phyloP scores from a whole-genome alignment of 495 filamentous ascomycete species.

The Corynascus novoguineensis region DNA sequence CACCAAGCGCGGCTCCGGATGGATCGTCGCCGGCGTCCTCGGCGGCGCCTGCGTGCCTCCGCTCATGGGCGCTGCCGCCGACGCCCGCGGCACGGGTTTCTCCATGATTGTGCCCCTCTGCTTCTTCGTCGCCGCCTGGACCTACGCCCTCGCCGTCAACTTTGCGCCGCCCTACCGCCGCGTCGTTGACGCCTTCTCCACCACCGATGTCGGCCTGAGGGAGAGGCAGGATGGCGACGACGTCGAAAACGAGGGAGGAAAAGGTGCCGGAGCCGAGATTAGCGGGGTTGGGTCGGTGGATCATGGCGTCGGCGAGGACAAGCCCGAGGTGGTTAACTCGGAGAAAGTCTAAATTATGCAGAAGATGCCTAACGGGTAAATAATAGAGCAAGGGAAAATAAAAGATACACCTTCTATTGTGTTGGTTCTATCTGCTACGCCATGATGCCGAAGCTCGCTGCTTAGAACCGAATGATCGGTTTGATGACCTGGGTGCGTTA shows the following conservation, averaged over 20 bases:
- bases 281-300: no score
- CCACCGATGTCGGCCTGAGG: background rate
- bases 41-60: conserved; percentile 63
- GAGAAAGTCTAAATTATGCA: background rate
- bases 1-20: conserved; percentile 63
- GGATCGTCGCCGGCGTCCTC: conserved; percentile 57
- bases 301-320: background rate
- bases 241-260: no score
- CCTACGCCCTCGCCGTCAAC: conserved; percentile 42
- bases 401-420: no score
- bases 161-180: conserved; percentile 55
- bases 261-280: no score
- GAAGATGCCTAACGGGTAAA: background rate
- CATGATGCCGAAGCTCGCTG: background rate
- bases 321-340: background rate
- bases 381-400: no score
- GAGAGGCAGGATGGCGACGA: background rate
- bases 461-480: conserved; percentile 6
- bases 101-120: conserved; percentile 41
- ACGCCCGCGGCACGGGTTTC: conserved; percentile 33
- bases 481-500: conserved; percentile 11
- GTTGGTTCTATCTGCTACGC: no score
- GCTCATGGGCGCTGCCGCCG: conserved; percentile 54
- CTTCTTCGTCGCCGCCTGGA: conserved; percentile 40
- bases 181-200: conserved; percentile 52